Evolutionary conservation across 192 early-diverging fungal species (phyloP).

Genomic region (Dissophora globulifera): DNA sequence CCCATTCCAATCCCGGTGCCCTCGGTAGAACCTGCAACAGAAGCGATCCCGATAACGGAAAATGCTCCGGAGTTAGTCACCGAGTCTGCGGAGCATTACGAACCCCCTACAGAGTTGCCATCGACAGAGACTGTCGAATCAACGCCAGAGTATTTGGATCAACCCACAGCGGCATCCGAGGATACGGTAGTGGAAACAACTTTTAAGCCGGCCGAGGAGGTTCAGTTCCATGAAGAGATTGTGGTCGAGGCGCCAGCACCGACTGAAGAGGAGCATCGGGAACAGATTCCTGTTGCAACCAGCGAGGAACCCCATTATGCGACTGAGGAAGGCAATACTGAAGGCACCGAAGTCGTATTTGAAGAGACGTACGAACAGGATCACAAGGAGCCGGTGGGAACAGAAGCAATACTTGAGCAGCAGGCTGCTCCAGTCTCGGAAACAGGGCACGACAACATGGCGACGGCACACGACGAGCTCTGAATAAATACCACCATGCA

Average conservation of each 20-base stretch:
- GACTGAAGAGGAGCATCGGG: not conserved
- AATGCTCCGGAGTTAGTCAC: not conserved
- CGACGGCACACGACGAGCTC: not conserved
- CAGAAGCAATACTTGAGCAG: constrained; percentile 9
- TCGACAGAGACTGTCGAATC: not conserved
- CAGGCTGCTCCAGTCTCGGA: constrained; percentile 9
- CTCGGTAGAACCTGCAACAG: not conserved
- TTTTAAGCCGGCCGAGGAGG: not conserved
- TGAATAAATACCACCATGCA: not conserved
- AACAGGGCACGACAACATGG: not conserved
- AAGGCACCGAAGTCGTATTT: too few species aligned
- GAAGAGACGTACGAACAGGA: not conserved
- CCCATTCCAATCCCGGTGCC: not conserved
- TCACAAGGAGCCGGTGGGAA: not conserved
- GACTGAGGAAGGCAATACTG: not conserved
- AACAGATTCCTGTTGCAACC: not conserved
- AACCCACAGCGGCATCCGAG: not conserved
- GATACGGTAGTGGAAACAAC: not conserved
- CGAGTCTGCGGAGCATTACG: not conserved
- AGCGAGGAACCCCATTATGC: not conserved
- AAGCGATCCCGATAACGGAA: constrained; percentile 6
- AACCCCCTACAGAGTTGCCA: not conserved
- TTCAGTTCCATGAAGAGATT: not conserved
- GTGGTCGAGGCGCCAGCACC: not conserved
- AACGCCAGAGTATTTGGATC: constrained; percentile 18